Percentiles rank a stretch among this genome's conserved stretches.
Evolutionary conservation across 129 eudicot species (phyloP).

Genomic region (Ambrosia artemisiifolia): DNA sequence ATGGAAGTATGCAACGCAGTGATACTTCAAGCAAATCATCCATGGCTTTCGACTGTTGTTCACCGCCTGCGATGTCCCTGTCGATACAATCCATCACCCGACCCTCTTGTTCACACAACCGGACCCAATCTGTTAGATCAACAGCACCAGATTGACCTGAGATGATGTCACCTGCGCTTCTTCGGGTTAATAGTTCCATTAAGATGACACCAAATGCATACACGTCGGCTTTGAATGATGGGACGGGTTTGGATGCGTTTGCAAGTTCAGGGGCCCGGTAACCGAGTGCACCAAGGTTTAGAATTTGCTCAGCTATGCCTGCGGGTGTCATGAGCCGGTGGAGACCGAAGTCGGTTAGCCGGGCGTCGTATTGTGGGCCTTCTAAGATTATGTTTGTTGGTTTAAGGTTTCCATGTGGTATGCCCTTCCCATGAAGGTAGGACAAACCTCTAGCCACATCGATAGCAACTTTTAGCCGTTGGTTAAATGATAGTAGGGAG

Average conservation of each 20-base stretch:
- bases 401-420: conserved; percentile 92
- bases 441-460: conserved; percentile 81
- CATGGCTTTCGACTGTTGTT: conserved; percentile 71
- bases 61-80: conserved; percentile 74
- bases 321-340: conserved; percentile 94
- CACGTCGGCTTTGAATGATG: conserved; percentile 82
- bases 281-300: conserved; percentile 95
- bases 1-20: conserved; percentile 81
- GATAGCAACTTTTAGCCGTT: conserved; percentile 77
- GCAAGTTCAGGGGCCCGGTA: conserved; percentile 97
- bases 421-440: conserved; percentile 79
- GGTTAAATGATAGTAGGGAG: conserved; percentile 70
- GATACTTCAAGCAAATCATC: conserved; percentile 87
- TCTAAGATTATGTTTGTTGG: conserved; percentile 82
- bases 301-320: conserved; percentile 87
- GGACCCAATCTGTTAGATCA: conserved; percentile 92
- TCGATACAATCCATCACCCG: conserved; percentile 91
- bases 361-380: conserved; percentile 55
- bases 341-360: conserved; percentile 78
- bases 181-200: conserved; percentile 88
- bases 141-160: conserved; percentile 96
- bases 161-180: conserved; percentile 98
- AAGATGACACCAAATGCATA: conserved; percentile 91
- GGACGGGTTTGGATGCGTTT: conserved; percentile 54
- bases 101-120: conserved; percentile 88